Evolutionary conservation across 2,329 filamentous ascomycete genomes (phyloP), one percentile per base, ranked within the genome.

Genomic region (Fusarium sororula): DNA sequence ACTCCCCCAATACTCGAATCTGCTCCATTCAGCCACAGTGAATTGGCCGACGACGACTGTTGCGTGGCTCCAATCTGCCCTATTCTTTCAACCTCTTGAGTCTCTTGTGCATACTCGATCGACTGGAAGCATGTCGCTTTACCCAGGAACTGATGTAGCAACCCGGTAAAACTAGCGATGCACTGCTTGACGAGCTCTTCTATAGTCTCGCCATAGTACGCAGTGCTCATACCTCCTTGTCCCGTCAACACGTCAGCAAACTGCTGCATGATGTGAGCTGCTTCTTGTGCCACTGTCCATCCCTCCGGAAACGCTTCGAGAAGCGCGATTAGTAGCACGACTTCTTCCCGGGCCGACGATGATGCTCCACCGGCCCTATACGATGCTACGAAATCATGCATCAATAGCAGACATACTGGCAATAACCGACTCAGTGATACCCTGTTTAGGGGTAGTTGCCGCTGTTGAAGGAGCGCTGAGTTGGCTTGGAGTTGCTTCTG

Each of bases 401-500:
- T 76, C n/a, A 85, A 66, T 11, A 85, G 72, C 14, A 84, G 60
- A 4, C 80, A 79, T 17, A 84, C 80, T 14, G 84, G 82, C 11
- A 85, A 76, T 7, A 84, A 66, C 4, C 84, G 81, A 61, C 80
- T 84, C 5, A 86, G 73, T 0, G 84, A 85, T 6, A 85, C 79
- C 26, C 82, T 81, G 66, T 86, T 86, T 10, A 86, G 75, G 0
- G 84, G 84, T 2, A 86, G 77, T 62, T 85, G 84, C 3, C 82
- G 81, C 61, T 86, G 84, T 60, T 85, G 82, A 37, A 84, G 80
- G 3, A 85, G 79, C 9, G 82, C 81, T 11, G 83, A 81, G 20
- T 81, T 85, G 10, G 82, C 81, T 63, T 86, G 83, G 5, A 86
- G 77, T 56, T 85, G 83, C 57, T 85, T 84, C 45, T 82, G 83